Percentiles rank a stretch among this genome's conserved stretches.
phyloP scores from a whole-genome alignment of 1,139 yeast species.

The Nakaseomyces uthaithaninus region DNA sequence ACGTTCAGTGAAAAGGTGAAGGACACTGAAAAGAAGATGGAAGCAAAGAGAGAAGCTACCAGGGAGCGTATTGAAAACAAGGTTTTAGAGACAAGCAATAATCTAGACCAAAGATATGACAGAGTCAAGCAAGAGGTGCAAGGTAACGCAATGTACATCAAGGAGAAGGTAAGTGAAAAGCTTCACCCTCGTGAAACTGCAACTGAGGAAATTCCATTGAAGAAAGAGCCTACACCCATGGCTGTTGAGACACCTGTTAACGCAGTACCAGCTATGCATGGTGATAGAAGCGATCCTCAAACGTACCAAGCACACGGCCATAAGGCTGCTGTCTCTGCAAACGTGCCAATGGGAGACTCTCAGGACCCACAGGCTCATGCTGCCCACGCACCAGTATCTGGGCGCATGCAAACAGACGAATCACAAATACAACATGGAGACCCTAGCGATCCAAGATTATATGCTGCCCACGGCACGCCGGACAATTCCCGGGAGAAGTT shows the following conservation, averaged over 20 bases:
- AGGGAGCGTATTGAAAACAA: not conserved
- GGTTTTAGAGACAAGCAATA: constrained; percentile 2
- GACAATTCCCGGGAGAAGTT: not conserved
- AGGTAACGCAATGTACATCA: constrained; percentile 5
- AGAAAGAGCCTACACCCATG: constrained; percentile 6
- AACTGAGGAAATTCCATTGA: not conserved
- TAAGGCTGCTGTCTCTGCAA: too few species aligned
- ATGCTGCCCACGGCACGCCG: not conserved
- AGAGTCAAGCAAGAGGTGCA: constrained; percentile 2
- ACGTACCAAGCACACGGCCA: not conserved
- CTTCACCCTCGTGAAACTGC: not conserved
- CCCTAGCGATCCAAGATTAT: constrained; percentile 1
- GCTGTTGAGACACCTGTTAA: not conserved
- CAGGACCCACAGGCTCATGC: not conserved
- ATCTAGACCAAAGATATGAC: not conserved
- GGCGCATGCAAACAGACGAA: not conserved
- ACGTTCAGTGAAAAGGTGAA: not conserved
- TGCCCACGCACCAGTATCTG: not conserved
- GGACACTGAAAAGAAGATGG: constrained; percentile 4
- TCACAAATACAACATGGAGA: not conserved
- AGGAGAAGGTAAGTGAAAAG: constrained; percentile 1
- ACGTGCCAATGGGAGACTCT: too few species aligned
- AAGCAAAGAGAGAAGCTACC: not conserved
- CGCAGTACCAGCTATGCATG: not conserved
- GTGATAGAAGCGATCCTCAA: not conserved